phyloP scores from a whole-genome alignment of 306 rosid species.

The Astragalus membranaceus region DNA sequence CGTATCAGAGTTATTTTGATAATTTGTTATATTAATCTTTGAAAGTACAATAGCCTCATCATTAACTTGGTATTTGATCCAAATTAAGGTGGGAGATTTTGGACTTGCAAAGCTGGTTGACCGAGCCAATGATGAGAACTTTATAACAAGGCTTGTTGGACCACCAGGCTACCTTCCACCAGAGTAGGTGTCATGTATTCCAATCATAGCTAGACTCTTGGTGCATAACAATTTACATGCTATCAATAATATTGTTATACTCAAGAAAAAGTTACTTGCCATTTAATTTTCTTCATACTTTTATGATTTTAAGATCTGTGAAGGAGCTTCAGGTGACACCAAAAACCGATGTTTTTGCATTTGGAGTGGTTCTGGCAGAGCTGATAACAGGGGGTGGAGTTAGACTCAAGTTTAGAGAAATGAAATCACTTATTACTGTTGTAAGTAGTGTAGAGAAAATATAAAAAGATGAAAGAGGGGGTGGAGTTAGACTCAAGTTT shows the following conservation, averaged over 20 bases:
- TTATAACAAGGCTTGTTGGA: slow-evolving; percentile 60
- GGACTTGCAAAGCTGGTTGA: slow-evolving; percentile 68
- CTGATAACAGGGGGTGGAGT: slow-evolving; percentile 72
- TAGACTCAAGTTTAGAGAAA: too few species aligned
- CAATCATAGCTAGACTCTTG: background rate
- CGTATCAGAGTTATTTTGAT: background rate
- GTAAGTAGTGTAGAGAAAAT: slow-evolving; percentile 35
- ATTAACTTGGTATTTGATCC: background rate
- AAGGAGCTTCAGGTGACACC: slow-evolving; percentile 79
- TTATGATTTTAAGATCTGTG: slow-evolving; percentile 42
- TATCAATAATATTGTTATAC: background rate
- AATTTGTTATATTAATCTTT: background rate
- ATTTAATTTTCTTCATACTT: background rate
- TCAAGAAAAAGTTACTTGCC: background rate
- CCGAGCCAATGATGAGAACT: slow-evolving; percentile 48
- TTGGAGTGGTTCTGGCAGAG: slow-evolving; percentile 71
- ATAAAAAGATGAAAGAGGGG: background rate
- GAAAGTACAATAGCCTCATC: background rate
- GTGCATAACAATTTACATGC: background rate
- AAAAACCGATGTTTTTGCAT: slow-evolving; percentile 70
- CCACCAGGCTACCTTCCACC: slow-evolving; percentile 92
- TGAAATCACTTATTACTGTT: slow-evolving; percentile 52
- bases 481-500: background rate
- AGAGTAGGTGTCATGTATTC: slow-evolving; percentile 38
- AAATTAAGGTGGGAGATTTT: slow-evolving; percentile 79